Percentiles rank a stretch among this genome's conserved stretches.
These are phyloP conservation scores for Arctostaphylos glauca DNA, from an alignment of 148 eudicot genomes.

Conservation along the genomic window DNA sequence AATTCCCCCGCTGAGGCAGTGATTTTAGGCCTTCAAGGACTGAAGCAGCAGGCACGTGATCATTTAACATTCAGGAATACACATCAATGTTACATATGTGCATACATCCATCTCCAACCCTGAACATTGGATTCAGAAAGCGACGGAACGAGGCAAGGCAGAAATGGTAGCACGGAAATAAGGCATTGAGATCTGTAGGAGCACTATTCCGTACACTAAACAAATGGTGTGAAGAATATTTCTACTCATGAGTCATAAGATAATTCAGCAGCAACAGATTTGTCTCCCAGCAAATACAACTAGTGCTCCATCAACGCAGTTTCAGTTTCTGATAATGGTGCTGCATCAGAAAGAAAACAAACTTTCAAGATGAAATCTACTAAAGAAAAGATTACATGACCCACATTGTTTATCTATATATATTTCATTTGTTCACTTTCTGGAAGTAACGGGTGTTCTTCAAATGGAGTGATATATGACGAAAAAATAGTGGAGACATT, in stretches of 20 bases:
- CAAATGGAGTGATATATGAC: background rate
- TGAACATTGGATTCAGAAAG: background rate
- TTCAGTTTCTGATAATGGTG: conserved; percentile 91
- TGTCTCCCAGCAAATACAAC: conserved; percentile 13
- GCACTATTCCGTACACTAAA: background rate
- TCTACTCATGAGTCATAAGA: background rate
- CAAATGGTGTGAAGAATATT: conserved; percentile 5
- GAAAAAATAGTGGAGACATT: background rate
- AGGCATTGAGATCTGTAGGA: background rate
- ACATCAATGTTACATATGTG: background rate
- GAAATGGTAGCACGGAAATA: background rate
- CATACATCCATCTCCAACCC: background rate
- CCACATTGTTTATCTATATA: background rate
- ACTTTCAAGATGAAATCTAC: background rate
- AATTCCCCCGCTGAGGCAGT: background rate
- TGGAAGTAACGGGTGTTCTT: background rate
- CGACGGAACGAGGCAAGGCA: background rate
- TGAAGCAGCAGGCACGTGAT: background rate
- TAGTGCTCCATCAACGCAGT: conserved; percentile 86
- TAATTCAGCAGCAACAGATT: background rate
- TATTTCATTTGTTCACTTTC: background rate
- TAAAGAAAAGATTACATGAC: background rate
- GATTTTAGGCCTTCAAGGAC: background rate
- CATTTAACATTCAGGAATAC: background rate
- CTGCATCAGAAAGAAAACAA: conserved; percentile 46